Percentiles rank a stretch among this genome's conserved stretches.
Conservation (phyloP, 140 eudicot species). For the Erigeron philadelphicus region DNA sequence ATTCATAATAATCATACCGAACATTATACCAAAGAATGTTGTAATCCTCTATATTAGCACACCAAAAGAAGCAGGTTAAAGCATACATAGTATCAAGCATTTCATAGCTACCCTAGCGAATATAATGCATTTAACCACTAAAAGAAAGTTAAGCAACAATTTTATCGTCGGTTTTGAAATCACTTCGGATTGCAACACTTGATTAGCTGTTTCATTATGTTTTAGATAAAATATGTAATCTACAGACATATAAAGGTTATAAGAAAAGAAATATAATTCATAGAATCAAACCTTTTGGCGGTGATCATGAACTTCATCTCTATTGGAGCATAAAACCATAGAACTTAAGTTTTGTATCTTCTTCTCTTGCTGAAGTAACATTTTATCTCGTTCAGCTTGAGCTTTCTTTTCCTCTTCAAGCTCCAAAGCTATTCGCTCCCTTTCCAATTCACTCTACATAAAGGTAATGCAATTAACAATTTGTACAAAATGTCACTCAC, state of each 20-base stretch:
- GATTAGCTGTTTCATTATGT: neutral
- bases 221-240: neutral
- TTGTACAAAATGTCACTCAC: conserved; percentile 6
- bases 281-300: conserved; percentile 54
- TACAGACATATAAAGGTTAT: neutral
- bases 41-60: neutral
- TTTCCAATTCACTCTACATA: conserved; percentile 81
- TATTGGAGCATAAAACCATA: conserved; percentile 71
- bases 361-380: conserved; percentile 74
- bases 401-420: conserved; percentile 97
- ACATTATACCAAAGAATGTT: neutral
- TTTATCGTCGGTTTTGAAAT: neutral
- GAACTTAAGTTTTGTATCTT: conserved; percentile 84
- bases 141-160: neutral
- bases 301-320: conserved; percentile 54
- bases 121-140: neutral
- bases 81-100: no score
- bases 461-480: neutral
- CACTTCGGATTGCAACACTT: neutral
- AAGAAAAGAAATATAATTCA: neutral
- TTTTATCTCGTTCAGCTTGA: conserved; percentile 82
- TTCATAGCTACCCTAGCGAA: neutral
- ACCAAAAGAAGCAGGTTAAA: no score
- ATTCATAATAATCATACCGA: neutral
- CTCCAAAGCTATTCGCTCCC: conserved; percentile 95